phyloP scores from a whole-genome alignment of 176 grass and related monocot genomes.

The Metroxylon sagu region DNA sequence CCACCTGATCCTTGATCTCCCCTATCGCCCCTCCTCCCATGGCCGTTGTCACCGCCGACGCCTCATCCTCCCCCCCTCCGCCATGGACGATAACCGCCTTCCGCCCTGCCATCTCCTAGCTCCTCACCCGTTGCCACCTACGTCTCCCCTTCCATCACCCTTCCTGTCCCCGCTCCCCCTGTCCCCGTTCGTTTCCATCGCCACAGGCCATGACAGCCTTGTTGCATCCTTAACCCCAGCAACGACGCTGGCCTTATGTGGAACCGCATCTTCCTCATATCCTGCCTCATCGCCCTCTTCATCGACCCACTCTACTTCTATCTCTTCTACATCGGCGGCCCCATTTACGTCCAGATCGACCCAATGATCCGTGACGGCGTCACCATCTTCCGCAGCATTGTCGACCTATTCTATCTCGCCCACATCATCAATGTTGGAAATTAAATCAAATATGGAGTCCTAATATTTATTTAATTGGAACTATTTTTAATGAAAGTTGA shows the following conservation, averaged over 20 bases:
- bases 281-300: slow-evolving; percentile 67
- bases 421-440: no score
- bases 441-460: no score
- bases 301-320: slow-evolving; percentile 93
- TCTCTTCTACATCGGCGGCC: slow-evolving; percentile 43
- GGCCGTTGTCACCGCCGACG: background rate
- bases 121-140: no score
- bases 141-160: background rate
- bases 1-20: background rate
- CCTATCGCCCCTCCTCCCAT: background rate
- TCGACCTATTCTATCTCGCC: slow-evolving; percentile 67
- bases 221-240: slow-evolving; percentile 77
- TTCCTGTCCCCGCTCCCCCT: background rate
- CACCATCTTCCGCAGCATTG: slow-evolving; percentile 33
- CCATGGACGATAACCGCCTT: slow-evolving; percentile 5
- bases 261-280: slow-evolving; percentile 77
- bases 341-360: slow-evolving; percentile 51
- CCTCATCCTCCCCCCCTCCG: background rate
- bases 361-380: background rate
- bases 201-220: slow-evolving; percentile 45
- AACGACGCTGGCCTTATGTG: slow-evolving; percentile 59
- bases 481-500: no score
- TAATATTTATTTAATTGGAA: no score
- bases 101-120: background rate
- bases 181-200: background rate